phyloP scores from a whole-genome alignment of 2,329 filamentous ascomycete genomes.

The Trichoderma koningii region DNA sequence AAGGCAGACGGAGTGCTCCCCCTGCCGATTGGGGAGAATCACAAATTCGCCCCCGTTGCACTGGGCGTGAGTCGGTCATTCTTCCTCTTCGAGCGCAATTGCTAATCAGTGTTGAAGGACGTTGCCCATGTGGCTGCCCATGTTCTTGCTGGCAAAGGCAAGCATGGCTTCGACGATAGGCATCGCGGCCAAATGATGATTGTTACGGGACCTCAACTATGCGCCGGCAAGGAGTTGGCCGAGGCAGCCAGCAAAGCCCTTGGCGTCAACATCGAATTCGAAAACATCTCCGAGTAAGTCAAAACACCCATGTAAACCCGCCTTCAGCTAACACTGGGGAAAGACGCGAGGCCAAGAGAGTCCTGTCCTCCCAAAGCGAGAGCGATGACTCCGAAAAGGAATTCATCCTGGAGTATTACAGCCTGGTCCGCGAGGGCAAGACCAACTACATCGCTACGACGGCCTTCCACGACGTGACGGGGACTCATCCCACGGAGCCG shows the following conservation, averaged over 20 bases:
- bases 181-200: conserved; percentile 56
- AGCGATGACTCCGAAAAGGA: conserved; percentile 45
- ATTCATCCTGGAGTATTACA: conserved; percentile 56
- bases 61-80: conserved; percentile 42
- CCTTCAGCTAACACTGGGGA: neutral
- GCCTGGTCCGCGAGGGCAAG: conserved; percentile 54
- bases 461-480: conserved; percentile 53
- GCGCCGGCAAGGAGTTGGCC: conserved; percentile 50
- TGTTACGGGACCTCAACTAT: conserved; percentile 49
- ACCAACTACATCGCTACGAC: conserved; percentile 56
- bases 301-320: no score
- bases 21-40: conserved; percentile 48
- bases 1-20: conserved; percentile 48
- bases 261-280: conserved; percentile 38
- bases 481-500: conserved; percentile 48
- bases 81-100: no score
- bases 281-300: conserved; percentile 32
- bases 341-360: conserved; percentile 28
- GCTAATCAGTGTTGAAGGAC: conserved; percentile 40
- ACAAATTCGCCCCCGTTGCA: conserved; percentile 54
- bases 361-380: conserved; percentile 25
- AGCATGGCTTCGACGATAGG: conserved; percentile 52
- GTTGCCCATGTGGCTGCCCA: conserved; percentile 51
- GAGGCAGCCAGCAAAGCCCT: conserved; percentile 48
- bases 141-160: conserved; percentile 50